A percentile compares a stretch with the other conserved stretches of the same genome.
Evolutionary conservation across 108 stramenopile species (phyloP).

Genomic region (Schizochytrium sp.): DNA sequence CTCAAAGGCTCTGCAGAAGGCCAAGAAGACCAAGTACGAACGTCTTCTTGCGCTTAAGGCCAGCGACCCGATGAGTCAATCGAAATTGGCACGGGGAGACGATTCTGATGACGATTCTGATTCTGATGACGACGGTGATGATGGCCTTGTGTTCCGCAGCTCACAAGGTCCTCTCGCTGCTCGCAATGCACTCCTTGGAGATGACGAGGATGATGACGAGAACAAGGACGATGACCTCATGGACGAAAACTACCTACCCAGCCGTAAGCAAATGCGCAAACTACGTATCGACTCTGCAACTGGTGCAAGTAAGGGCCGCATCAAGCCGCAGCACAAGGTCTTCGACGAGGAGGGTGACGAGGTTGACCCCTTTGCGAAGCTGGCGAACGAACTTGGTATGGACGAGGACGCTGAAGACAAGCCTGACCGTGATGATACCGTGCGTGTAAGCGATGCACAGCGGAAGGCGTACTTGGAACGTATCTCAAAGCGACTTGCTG

Average conservation of each 20-base stretch:
- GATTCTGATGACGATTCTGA: slow-evolving; percentile 63
- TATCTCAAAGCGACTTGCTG: background rate
- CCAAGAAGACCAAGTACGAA: slow-evolving; percentile 66
- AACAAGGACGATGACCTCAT: slow-evolving; percentile 47
- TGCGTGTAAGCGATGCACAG: background rate
- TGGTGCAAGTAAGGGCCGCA: slow-evolving; percentile 72
- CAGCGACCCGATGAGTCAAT: background rate
- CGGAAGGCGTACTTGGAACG: slow-evolving; percentile 17
- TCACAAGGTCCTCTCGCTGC: slow-evolving; percentile 80
- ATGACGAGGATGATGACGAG: slow-evolving; percentile 65
- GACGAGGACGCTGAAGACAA: background rate
- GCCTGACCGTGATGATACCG: background rate
- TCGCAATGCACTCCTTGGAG: background rate
- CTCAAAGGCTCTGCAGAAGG: slow-evolving; percentile 69
- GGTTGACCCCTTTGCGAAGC: slow-evolving; percentile 75
- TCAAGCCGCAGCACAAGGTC: slow-evolving; percentile 71
- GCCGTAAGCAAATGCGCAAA: slow-evolving; percentile 83
- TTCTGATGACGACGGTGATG: slow-evolving; percentile 80
- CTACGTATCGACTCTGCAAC: slow-evolving; percentile 79
- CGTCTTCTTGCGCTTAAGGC: slow-evolving; percentile 25
- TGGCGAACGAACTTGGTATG: slow-evolving; percentile 62
- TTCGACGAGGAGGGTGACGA: slow-evolving; percentile 90
- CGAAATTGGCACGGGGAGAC: slow-evolving; percentile 52
- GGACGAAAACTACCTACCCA: slow-evolving; percentile 68
- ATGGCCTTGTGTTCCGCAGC: slow-evolving; percentile 77